Evolutionary conservation across 208 protist species (phyloP), one percentile per base, ranked within the genome.

Genomic region (Endotrypanum monterogeii): DNA sequence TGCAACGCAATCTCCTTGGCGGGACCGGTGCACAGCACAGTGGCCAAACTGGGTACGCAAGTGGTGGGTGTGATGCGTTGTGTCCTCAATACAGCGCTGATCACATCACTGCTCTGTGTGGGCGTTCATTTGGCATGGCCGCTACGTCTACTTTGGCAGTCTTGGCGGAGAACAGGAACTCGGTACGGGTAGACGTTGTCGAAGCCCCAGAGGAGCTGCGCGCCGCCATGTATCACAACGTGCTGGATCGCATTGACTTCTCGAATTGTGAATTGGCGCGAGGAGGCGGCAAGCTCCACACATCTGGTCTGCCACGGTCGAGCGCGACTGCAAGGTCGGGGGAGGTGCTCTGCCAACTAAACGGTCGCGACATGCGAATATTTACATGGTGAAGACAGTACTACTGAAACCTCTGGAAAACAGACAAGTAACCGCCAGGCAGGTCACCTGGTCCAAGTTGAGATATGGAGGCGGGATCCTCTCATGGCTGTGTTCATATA

Each of bases 141-240:
- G 73, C 79, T 16, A 74, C 55, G 0, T 74, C 83, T 0, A 57
- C 85, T 25, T 73, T 91, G 18, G 79, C 87, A 12, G 58, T 91
- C 9, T 67, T 91, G 66, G 82, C 79, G 32, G 83, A 86, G 55
- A 46, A 76, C 5, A 39, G 57, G 12, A 62, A 76, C 8, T 67
- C 62, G n/a, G 75, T 89, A 51, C 52, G 67, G 18, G 81, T 91
- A 35, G 73, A 83, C 39, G 60, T 83, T 18, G 74, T 88, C 2
- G 56, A 35, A 9, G 77, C 87, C 1, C 87, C 87, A 18, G 62
- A 52, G 44, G 87, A 91, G 76, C 70, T 91, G 70, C 74, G 71
- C 3, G 87, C 87, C 4, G 87, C 87, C 25, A 12, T 89, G 55
- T 86, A 76, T 48, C 87, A 89, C 73, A 73, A 80, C 72, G 76